Conservation (phyloP, 164 flowering plant species). For the Brasenia schreberi region DNA sequence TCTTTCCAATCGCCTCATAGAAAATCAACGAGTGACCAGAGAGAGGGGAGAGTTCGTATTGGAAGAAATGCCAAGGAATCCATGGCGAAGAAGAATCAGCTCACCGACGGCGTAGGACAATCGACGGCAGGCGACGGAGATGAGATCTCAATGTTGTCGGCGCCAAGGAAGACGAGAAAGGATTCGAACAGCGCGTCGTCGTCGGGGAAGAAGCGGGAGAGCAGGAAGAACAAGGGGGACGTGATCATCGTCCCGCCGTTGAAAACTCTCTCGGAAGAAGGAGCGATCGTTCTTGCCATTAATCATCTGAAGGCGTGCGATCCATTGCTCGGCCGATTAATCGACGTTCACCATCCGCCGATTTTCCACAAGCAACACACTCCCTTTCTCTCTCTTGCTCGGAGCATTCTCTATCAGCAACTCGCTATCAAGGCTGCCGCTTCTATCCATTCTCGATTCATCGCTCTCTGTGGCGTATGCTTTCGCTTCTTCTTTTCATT, state of each 20-base stretch:
- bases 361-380: constrained; percentile 50
- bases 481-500: background rate
- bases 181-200: too few relatives aligned
- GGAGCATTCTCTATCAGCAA: constrained; percentile 85
- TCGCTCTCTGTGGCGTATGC: constrained; percentile 56
- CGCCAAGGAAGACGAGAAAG: too few relatives aligned
- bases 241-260: background rate
- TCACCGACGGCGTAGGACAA: too few relatives aligned
- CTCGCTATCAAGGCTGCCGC: constrained; percentile 90
- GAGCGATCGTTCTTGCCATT: constrained; percentile 56
- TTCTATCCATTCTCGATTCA: constrained; percentile 71
- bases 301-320: constrained; percentile 55
- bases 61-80: too few relatives aligned
- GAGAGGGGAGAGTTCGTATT: too few relatives aligned
- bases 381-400: constrained; percentile 72
- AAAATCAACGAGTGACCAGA: too few relatives aligned
- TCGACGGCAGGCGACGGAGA: too few relatives aligned
- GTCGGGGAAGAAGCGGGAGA: background rate
- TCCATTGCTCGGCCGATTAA: constrained; percentile 44
- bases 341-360: constrained; percentile 57
- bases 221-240: background rate
- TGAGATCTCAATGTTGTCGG: too few relatives aligned
- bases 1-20: too few relatives aligned
- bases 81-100: too few relatives aligned
- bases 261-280: constrained; percentile 37